These are phyloP conservation scores for Globisporangium rhizosaccharum DNA, from an alignment of 352 stramenopile species.

Conservation along the genomic window DNA sequence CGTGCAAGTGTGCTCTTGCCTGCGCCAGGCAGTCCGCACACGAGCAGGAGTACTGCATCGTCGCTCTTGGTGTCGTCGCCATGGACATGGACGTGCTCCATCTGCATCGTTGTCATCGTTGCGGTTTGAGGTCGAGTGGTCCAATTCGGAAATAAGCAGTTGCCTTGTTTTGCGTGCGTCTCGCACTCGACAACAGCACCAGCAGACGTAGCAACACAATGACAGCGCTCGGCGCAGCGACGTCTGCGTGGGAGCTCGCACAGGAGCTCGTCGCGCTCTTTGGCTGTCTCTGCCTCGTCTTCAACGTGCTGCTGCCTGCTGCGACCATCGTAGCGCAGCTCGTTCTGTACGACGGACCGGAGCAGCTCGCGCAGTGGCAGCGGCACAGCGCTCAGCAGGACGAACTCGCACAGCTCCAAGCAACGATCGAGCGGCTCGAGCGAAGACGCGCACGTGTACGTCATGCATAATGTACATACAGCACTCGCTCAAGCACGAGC, in stretches of 20 bases:
- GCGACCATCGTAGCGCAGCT: constrained; percentile 24
- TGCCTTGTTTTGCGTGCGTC: background rate
- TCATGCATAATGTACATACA: background rate
- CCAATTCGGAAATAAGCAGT: background rate
- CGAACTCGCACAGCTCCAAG: constrained; percentile 29
- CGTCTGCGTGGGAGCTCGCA: constrained; percentile 14
- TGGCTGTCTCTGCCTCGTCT: constrained; percentile 36
- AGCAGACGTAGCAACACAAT: background rate
- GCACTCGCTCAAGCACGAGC: background rate
- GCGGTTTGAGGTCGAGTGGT: background rate
- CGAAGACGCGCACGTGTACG: background rate
- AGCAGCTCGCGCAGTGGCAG: constrained; percentile 34
- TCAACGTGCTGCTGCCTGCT: constrained; percentile 33
- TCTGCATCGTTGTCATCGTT: background rate
- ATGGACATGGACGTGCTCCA: background rate
- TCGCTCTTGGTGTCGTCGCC: background rate
- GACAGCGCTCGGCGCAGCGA: background rate
- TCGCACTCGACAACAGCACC: background rate
- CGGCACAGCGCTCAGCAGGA: constrained; percentile 31
- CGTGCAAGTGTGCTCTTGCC: constrained; percentile 62
- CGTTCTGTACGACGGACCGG: constrained; percentile 22
- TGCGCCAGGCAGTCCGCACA: constrained; percentile 61
- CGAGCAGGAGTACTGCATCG: constrained; percentile 31
- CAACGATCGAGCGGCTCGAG: constrained; percentile 22
- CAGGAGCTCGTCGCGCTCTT: constrained; percentile 40